Conservation (phyloP, 352 stramenopile genomes). For the Phytophthora foliorum region DNA sequence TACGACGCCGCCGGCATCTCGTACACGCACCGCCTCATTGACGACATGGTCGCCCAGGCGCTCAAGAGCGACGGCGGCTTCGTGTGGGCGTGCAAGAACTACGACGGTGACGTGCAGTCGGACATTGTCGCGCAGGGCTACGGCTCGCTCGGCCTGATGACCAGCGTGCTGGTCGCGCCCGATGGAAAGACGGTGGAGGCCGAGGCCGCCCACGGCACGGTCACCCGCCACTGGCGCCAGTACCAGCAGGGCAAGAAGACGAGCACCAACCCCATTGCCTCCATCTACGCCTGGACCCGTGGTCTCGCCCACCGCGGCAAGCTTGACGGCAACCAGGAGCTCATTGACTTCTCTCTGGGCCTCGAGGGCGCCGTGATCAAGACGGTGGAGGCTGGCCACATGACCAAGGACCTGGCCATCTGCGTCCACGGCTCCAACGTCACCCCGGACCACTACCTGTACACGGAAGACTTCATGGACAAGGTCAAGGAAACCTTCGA, state of each 20-base stretch:
- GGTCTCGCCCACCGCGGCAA: slow-evolving; percentile 87
- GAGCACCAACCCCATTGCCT: slow-evolving; percentile 91
- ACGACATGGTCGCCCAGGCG: slow-evolving; percentile 92
- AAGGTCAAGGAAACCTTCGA: slow-evolving; percentile 87
- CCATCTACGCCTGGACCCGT: slow-evolving; percentile 91
- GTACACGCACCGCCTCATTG: slow-evolving; percentile 91
- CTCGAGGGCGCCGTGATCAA: slow-evolving; percentile 82
- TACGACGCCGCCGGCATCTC: slow-evolving; percentile 79
- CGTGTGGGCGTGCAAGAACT: slow-evolving; percentile 94
- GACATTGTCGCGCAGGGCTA: slow-evolving; percentile 92
- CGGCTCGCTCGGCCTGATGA: slow-evolving; percentile 92
- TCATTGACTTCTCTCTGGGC: slow-evolving; percentile 78
- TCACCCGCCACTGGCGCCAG: slow-evolving; percentile 90
- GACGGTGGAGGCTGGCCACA: slow-evolving; percentile 81
- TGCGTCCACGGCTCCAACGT: slow-evolving; percentile 77
- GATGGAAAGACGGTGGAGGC: slow-evolving; percentile 91
- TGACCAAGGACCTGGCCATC: slow-evolving; percentile 92
- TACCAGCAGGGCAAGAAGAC: slow-evolving; percentile 90
- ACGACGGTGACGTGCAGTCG: slow-evolving; percentile 93
- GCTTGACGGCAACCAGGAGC: slow-evolving; percentile 82
- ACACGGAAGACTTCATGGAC: slow-evolving; percentile 88
- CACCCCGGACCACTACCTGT: slow-evolving; percentile 60
- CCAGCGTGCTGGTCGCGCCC: slow-evolving; percentile 81
- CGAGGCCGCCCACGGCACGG: slow-evolving; percentile 90
- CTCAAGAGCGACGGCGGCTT: slow-evolving; percentile 92